These are phyloP conservation scores for Ceratobasidium sp. DNA, from an alignment of 1,284 basidiomycete species.

Conservation along the genomic window DNA sequence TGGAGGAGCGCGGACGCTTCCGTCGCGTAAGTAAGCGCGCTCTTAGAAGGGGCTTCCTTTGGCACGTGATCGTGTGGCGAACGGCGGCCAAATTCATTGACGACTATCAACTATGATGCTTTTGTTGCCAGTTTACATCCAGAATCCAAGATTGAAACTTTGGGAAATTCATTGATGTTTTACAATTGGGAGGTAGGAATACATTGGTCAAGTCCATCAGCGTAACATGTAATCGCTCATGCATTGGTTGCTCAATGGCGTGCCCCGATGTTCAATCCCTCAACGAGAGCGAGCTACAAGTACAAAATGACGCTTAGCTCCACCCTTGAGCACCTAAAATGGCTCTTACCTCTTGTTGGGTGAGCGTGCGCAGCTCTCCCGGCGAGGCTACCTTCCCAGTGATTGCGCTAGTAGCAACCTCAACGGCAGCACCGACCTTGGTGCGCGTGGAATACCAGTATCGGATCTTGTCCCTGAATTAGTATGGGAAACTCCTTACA, in stretches of 20 bases:
- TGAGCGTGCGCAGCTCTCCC: constrained; percentile 68
- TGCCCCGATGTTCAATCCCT: constrained; percentile 12
- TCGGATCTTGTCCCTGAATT: constrained; percentile 55
- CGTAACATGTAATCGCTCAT: no score
- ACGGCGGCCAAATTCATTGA: background rate
- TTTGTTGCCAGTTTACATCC: background rate
- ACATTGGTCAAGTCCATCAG: background rate
- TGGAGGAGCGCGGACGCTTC: background rate
- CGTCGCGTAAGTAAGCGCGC: background rate
- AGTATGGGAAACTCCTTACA: background rate
- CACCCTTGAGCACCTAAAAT: background rate
- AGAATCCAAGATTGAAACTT: background rate
- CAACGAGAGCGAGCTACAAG: constrained; percentile 37
- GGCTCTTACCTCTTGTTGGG: constrained; percentile 61
- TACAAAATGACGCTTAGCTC: background rate
- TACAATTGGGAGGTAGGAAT: background rate
- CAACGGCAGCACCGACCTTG: constrained; percentile 55
- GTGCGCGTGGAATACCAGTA: constrained; percentile 71
- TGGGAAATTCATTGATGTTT: background rate
- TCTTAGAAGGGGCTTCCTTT: background rate
- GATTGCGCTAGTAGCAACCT: constrained; percentile 62
- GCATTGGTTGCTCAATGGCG: background rate
- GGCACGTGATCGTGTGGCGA: constrained; percentile 34
- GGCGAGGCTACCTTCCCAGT: constrained; percentile 65
- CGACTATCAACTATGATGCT: background rate